Evolutionary conservation across 1,284 basidiomycete genomes (phyloP).

Genomic region (Papiliotrema fonsecae): DNA sequence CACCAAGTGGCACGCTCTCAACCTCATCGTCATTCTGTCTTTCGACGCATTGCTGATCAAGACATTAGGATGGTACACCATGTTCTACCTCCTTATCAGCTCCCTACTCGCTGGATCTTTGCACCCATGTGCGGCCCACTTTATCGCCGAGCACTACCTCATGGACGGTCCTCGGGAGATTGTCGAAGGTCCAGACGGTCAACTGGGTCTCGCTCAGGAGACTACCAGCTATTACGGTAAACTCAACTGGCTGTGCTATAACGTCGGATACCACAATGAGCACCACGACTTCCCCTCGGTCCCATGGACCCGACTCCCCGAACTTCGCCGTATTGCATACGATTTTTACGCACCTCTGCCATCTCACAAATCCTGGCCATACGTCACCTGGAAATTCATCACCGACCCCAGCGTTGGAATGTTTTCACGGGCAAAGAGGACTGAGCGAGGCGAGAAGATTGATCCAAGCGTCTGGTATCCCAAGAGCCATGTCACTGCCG

Average conservation of each 20-base stretch:
- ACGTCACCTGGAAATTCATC: conserved; percentile 92
- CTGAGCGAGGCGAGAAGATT: conserved; percentile 33
- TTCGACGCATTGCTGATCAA: conserved; percentile 68
- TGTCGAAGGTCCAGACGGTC: conserved; percentile 10
- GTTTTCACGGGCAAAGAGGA: conserved; percentile 53
- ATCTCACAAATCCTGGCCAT: conserved; percentile 84
- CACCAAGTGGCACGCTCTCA: conserved; percentile 79
- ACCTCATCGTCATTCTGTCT: conserved; percentile 63
- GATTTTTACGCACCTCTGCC: conserved; percentile 91
- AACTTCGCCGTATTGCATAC: conserved; percentile 72
- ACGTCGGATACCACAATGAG: conserved; percentile 97
- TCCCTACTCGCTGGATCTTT: conserved; percentile 93
- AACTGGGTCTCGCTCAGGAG: conserved; percentile 60
- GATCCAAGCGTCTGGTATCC: conserved; percentile 35
- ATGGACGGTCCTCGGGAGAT: conserved; percentile 65
- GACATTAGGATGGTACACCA: conserved; percentile 59
- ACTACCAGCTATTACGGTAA: conserved; percentile 96
- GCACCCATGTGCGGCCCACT: conserved; percentile 94
- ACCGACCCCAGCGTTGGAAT: conserved; percentile 76
- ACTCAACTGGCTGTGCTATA: conserved; percentile 89
- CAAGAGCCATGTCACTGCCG: background rate
- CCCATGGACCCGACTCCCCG: conserved; percentile 90
- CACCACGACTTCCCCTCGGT: conserved; percentile 98
- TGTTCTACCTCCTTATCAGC: conserved; percentile 78
- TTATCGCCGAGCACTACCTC: conserved; percentile 94